Conservation (phyloP, 192 early-diverging fungal species). For the Linnemannia elongata region DNA sequence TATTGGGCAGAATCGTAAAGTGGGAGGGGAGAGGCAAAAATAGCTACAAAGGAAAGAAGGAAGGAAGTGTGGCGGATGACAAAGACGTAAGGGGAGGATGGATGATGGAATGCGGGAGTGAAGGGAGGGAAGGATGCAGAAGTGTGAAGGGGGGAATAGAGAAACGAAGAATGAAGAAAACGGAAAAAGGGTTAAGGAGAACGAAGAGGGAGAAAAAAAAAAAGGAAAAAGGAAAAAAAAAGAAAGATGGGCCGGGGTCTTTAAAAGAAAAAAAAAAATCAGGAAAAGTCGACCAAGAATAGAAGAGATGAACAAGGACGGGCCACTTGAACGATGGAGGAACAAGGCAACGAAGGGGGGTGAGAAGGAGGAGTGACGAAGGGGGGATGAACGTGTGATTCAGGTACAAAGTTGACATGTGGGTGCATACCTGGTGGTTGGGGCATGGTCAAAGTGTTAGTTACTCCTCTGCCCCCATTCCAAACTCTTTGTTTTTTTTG, state of each 20-base stretch:
- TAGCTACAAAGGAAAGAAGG: not conserved
- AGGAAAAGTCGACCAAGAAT: not conserved
- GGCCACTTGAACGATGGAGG: constrained; percentile 3
- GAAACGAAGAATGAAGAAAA: not conserved
- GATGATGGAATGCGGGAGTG: not conserved
- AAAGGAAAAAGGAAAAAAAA: not conserved
- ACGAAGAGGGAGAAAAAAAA: not conserved
- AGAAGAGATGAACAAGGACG: no score
- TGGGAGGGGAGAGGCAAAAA: not conserved
- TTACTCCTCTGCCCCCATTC: no score
- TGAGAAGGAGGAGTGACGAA: not conserved
- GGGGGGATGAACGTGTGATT: not conserved
- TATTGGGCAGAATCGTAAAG: not conserved
- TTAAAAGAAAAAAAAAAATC: not conserved
- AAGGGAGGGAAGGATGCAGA: not conserved
- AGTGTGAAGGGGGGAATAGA: not conserved
- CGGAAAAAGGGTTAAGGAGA: not conserved
- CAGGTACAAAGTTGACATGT: not conserved
- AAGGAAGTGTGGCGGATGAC: not conserved
- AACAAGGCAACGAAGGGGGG: not conserved
- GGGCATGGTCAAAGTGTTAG: constrained; percentile 7
- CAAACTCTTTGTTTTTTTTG: not conserved
- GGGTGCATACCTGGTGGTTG: not conserved
- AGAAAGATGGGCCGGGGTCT: not conserved
- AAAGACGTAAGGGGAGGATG: not conserved